Conservation (phyloP, 208 protist genomes). For the Naegleria lovaniensis region DNA sequence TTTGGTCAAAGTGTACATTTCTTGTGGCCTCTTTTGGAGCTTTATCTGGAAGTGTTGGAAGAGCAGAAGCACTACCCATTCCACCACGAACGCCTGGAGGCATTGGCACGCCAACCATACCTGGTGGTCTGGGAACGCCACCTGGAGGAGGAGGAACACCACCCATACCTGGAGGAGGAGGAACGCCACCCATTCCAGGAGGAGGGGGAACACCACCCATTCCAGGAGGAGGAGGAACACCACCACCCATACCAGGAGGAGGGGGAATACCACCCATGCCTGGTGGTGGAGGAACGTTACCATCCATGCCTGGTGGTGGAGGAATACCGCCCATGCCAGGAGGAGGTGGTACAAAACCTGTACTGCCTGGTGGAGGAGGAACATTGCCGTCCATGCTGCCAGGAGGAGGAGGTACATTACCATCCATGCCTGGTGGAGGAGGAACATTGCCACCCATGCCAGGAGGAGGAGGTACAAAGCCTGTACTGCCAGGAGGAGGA, state of each 20-base stretch:
- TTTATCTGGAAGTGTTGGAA: background rate
- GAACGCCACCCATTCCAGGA: background rate
- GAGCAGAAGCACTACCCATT: background rate
- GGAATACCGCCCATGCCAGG: background rate
- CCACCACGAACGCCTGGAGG: background rate
- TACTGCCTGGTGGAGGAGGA: background rate
- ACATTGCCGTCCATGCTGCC: background rate
- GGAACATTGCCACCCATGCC: background rate
- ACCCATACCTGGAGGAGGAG: background rate
- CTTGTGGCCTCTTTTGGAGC: background rate
- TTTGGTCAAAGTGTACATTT: constrained; percentile 9
- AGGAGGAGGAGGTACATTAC: background rate
- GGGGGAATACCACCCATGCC: background rate
- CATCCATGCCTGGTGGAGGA: too few species aligned
- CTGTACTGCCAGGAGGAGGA: background rate
- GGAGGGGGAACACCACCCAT: constrained; percentile 9
- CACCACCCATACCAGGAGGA: background rate
- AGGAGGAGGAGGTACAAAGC: background rate
- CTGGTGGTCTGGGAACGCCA: background rate
- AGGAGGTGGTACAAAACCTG: background rate
- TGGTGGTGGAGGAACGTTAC: background rate
- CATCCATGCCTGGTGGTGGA: constrained; percentile 1
- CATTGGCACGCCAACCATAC: background rate
- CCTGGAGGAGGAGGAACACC: background rate
- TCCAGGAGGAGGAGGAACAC: background rate